A percentile compares a stretch with the other conserved stretches of the same genome.
These are phyloP conservation scores for Chamaecrista fasciculata DNA, from an alignment of 306 rosid genomes.

Conservation along the genomic window DNA sequence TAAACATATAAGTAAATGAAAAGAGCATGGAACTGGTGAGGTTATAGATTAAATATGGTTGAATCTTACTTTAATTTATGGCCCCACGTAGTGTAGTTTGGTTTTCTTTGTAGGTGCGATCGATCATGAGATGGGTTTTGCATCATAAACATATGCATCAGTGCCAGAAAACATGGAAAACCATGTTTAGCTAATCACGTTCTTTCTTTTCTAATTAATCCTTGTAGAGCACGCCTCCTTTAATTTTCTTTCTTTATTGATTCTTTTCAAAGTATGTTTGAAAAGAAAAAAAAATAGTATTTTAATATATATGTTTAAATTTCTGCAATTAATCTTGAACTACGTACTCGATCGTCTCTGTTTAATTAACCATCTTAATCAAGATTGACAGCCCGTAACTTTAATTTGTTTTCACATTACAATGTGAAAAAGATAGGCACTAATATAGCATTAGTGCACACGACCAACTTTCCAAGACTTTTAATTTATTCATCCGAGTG, in stretches of 20 bases:
- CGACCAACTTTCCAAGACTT: no score
- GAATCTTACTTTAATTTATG: constrained; percentile 4
- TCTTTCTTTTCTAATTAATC: constrained; percentile 17
- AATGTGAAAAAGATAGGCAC: background rate
- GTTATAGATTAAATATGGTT: background rate
- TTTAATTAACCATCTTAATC: no score
- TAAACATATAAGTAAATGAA: no score
- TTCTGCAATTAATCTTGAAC: no score
- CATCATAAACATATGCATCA: constrained; percentile 24
- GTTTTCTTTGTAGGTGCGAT: constrained; percentile 9
- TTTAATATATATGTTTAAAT: no score
- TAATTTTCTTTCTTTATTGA: background rate
- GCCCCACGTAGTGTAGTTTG: background rate
- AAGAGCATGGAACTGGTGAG: background rate
- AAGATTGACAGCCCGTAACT: no score
- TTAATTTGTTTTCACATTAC: background rate
- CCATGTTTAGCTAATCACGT: constrained; percentile 21
- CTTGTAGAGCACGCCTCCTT: constrained; percentile 18
- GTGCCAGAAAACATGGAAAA: constrained; percentile 38
- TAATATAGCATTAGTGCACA: background rate
- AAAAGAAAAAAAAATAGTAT: no score
- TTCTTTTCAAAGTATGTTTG: no score
- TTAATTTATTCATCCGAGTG: no score
- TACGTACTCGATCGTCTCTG: no score
- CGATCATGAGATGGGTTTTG: constrained; percentile 19